Evolutionary conservation across 345 rosid genomes (phyloP).

Genomic region (Erysimum cheiranthoides): DNA sequence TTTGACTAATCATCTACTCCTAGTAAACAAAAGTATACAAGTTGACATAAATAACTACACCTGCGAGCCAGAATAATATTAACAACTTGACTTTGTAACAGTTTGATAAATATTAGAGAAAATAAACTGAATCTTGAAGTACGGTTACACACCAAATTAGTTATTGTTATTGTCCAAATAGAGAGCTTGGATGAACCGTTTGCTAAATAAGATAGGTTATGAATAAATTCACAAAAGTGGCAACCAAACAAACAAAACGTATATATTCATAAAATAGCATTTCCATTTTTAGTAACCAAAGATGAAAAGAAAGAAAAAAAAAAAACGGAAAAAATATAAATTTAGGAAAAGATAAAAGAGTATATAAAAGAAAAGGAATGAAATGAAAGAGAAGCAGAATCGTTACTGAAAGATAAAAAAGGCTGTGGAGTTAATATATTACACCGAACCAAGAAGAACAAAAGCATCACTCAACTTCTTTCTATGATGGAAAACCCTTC

Average conservation of each 20-base stretch:
- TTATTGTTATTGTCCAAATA: conserved; percentile 6
- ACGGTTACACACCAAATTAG: background rate
- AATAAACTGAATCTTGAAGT: background rate
- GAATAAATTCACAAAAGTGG: conserved; percentile 7
- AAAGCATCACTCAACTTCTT: conserved; percentile 40
- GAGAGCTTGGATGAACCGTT: background rate
- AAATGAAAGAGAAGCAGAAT: conserved; percentile 35
- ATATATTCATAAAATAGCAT: conserved; percentile 31
- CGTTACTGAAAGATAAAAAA: conserved; percentile 29
- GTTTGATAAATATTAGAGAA: background rate
- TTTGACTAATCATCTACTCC: background rate
- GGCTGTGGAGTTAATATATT: conserved; percentile 30
- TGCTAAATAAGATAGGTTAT: background rate
- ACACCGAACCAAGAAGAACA: conserved; percentile 44
- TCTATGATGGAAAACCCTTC: conserved; percentile 24
- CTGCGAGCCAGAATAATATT: background rate
- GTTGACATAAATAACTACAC: conserved; percentile 16
- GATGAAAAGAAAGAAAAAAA: background rate
- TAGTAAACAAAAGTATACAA: background rate
- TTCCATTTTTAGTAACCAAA: conserved; percentile 26
- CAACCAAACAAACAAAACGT: conserved; percentile 22
- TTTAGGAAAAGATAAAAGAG: conserved; percentile 15
- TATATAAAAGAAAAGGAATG: conserved; percentile 14
- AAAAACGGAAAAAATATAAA: background rate
- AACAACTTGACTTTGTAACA: background rate